Evolutionary conservation across 2,329 filamentous ascomycete species (phyloP), one percentile per base, ranked within the genome.

Genomic region (Paraphaeosphaeria sporulosa): DNA sequence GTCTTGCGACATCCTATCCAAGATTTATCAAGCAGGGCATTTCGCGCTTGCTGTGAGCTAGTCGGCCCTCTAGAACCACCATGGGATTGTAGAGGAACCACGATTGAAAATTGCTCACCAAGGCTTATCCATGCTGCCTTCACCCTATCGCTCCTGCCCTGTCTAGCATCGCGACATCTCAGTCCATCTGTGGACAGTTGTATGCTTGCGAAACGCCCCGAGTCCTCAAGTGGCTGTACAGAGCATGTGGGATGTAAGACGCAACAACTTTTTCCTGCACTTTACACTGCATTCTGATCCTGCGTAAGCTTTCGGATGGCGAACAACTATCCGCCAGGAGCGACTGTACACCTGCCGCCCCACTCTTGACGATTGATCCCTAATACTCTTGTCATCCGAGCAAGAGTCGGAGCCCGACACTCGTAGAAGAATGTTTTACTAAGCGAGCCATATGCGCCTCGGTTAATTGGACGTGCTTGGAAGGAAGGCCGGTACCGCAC

Each of bases 371-470:
- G 9, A 10, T 21, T 44, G 7, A 44, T 44, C 23, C 12, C 23
- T 13, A 47, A 27, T 30, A 6, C 25, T n/a, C 21, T n/a, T 42
- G 49, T 23, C 38, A 47, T 47, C 21, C 17, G 27, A 25, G 23
- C 36, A 23, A 54, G 21, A 38, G 47, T 55, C 40, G 30, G 27
- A 46, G 19, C 42, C 30, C 27, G 40, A 47, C 19, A n/a, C 8
- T 30, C 30, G 36, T 55, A 32, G 27, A 25, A 46, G 9, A 55
- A 15, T 54, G 52, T 30, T 55, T 46, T 30, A 23, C 25, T 36
- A 43, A 46, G 52, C 52, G 36, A 47, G 42, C 52, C 47, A 52
- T 8, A 40, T 54, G 52, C 44, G 55, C 57, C 57, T 59, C 57
- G 57, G 57, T 52, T 55, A 55, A 51, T 38, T 12, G 19, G 47